Percentiles rank a stretch among this genome's conserved stretches.
Evolutionary conservation across 768 basidiomycete species (phyloP).

Genomic region (Psilocybe tampanensis): DNA sequence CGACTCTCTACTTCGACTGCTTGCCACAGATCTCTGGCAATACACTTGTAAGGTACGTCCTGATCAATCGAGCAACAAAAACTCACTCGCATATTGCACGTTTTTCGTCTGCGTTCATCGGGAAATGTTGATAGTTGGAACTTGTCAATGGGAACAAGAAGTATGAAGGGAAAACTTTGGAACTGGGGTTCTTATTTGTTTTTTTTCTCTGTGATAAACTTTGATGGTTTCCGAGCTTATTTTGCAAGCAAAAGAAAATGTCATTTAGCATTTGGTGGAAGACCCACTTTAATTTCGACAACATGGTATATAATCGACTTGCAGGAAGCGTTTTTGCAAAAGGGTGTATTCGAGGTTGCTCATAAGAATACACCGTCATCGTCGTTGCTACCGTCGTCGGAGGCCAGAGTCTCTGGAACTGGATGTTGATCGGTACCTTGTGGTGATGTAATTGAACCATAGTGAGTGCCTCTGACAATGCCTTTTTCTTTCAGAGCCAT

Average conservation of each 20-base stretch:
- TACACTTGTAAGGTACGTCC: too few relatives aligned
- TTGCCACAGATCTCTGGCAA: too few relatives aligned
- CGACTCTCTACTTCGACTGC: too few relatives aligned
- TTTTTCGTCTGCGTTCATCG: too few relatives aligned
- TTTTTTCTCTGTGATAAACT: not conserved
- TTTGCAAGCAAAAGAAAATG: not conserved
- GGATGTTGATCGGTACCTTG: not conserved
- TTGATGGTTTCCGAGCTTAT: not conserved
- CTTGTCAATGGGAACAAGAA: too few relatives aligned
- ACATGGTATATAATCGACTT: too few relatives aligned
- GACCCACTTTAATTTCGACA: not conserved
- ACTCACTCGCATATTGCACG: too few relatives aligned
- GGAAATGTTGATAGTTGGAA: too few relatives aligned
- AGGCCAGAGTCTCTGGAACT: not conserved
- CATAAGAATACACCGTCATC: slow-evolving; percentile 1
- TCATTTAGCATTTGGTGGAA: not conserved
- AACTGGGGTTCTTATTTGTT: too few relatives aligned
- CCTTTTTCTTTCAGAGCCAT: slow-evolving; percentile 69
- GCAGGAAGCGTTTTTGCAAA: not conserved
- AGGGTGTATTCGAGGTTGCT: not conserved
- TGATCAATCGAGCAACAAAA: too few relatives aligned
- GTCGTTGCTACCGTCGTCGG: not conserved
- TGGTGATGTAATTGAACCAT: slow-evolving; percentile 29
- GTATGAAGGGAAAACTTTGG: too few relatives aligned
- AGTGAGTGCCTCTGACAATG: slow-evolving; percentile 48